Percentiles rank a stretch among this genome's conserved stretches.
These are phyloP conservation scores for Hamigera avellanea DNA, from an alignment of 495 filamentous ascomycete genomes.

Conservation along the genomic window DNA sequence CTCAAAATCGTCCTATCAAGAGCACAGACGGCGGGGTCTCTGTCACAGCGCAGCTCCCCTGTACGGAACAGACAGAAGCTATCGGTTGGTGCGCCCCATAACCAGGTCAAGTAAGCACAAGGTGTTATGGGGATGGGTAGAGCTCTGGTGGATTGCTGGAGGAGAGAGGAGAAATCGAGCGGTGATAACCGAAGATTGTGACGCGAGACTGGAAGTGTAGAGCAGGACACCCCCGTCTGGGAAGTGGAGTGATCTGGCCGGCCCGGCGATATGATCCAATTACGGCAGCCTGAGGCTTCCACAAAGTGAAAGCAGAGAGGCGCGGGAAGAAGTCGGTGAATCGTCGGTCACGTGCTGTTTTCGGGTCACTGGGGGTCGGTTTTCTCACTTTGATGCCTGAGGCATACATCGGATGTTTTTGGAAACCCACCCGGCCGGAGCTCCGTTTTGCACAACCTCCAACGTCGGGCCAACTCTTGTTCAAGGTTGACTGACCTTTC, in stretches of 20 bases:
- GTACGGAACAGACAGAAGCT: constrained; percentile 6
- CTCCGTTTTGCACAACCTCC: constrained; percentile 39
- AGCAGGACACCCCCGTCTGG: too few species aligned
- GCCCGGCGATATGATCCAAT: not conserved
- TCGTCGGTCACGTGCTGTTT: constrained; percentile 4
- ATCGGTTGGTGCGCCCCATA: constrained; percentile 8
- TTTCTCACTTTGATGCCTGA: constrained; percentile 9
- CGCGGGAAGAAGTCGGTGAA: too few species aligned
- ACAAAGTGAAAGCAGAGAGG: too few species aligned
- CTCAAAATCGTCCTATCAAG: constrained; percentile 21
- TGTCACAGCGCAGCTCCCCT: constrained; percentile 12
- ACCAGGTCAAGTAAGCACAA: constrained; percentile 3
- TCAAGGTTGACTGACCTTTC: constrained; percentile 26
- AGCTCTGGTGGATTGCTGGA: not conserved
- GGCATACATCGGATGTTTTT: constrained; percentile 20
- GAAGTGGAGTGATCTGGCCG: not conserved
- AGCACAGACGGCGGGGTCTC: constrained; percentile 21
- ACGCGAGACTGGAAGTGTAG: not conserved
- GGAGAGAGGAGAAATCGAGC: not conserved
- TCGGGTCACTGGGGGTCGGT: too few species aligned
- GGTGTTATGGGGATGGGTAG: not conserved
- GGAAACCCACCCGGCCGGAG: constrained; percentile 19
- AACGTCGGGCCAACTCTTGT: constrained; percentile 33
- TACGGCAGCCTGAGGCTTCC: not conserved
- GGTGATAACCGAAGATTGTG: constrained; percentile 1